Base-by-base conservation (phyloP, 345 rosid genomes). In the Isatis tinctoria region DNA sequence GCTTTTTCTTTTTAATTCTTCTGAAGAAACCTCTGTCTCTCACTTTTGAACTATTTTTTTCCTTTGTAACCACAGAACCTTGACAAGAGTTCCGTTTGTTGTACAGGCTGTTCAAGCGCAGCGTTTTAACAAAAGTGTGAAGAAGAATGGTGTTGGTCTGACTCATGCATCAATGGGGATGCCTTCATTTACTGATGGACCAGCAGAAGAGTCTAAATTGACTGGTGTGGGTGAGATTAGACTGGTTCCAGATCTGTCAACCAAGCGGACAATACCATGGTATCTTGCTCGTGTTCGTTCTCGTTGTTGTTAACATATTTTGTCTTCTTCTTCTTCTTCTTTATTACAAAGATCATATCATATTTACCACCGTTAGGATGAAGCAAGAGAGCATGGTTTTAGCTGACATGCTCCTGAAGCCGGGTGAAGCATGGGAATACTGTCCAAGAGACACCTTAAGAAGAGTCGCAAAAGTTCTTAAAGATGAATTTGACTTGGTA, bases 341-440 rank as follows among this genome's bases (percentile, higher is more conserved):
- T 24, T 41, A 1, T 59, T 33, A 16, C 27, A 69, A n/a, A 59
- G 57, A 62, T 37, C 9, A 1, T 27, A 70, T 59, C 52, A 56
- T 65, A 51, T 83, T 6, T 35, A 44, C 26, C 6, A 48, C 27
- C 3, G 5, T 68, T 73, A 95, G 99, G 99, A 64, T 67, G 47
- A 77, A 80, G 64, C 80, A 82, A 53, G 97, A 95, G 82, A 92
- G 90, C 74, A 90, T 95, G 91, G 97, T 95, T 80, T 81, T 95
- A 83, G 99, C 88, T 67, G 96, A 95, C 82, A 92, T 92, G 99
- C 87, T 79, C 73, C 65, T 87, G 61, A 84, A 69, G 81, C 94
- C 97, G 33, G 97, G 96, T 72, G 81, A 87, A 83, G 75, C 91
- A 74, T 95, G 97, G 99, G 99, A 88, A 33, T 95, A 92, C 73